Evolutionary conservation across 2,329 filamentous ascomycete species (phyloP), one percentile per base, ranked within the genome.

Genomic region (Calonectria pauciramosa): DNA sequence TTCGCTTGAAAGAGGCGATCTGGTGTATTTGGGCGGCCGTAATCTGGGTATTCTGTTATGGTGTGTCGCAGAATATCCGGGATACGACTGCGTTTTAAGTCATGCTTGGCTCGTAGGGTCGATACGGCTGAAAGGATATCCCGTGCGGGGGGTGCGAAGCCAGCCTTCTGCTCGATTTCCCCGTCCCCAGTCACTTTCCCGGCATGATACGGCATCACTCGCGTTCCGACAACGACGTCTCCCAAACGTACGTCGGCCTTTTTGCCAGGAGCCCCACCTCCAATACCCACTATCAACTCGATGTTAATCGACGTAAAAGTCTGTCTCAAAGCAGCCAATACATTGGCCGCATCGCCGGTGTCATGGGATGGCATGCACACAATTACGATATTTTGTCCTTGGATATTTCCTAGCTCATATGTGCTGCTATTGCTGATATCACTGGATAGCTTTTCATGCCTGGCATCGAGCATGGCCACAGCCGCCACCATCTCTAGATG

Each of bases 251-350:
- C 60, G 13, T 83, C 82, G 5, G 52, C 68, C 10, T 47, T 47
- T 20, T 32, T 73, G 11, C 36, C 69, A 0, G 76, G 76, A 0
- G 32, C 75, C 8, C 69, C 69, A 23, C 82, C 80, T 0, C 78
- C 80, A 1, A 83, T 81, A 0, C 82, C 82, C 0, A 83, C 82
- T 56, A 82, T 76, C 11, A 83, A 56, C 0, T 75, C 68, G 0
- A 74, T 0, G 0, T 52, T 23, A 0, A 80, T 69, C 0, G 41
- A 56, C 0, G 41, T 89, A 72, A 86, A 92, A 41, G 93, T 89
- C 9, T 73, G 6, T 3, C 2, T 26, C 5, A 79, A 1, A 1
- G 73, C 13, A 0, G n/a, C 75, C 86, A 75, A 26, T 0, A 82
- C 80, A 0, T 52, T 78, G 0, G 81, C 76, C 0, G 82, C 80